Percentiles rank a stretch among this genome's conserved stretches.
Evolutionary conservation across 108 stramenopile genomes (phyloP).

Genomic region (Pseudonitzschia multiseries): DNA sequence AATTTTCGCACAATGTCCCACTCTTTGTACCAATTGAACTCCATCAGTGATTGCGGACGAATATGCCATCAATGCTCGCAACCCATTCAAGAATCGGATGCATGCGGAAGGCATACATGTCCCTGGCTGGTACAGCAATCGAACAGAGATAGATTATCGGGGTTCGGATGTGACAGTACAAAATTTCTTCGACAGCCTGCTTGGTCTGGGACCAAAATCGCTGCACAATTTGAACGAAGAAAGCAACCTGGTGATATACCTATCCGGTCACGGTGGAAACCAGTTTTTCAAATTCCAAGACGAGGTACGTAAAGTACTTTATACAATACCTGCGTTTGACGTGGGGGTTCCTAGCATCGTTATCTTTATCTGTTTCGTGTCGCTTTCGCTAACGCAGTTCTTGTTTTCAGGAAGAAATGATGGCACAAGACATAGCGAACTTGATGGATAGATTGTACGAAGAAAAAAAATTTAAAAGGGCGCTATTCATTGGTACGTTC

Average conservation of each 20-base stretch:
- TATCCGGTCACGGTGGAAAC: conserved; percentile 97
- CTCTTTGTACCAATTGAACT: background rate
- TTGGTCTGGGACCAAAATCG: conserved; percentile 48
- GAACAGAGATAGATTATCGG: conserved; percentile 87
- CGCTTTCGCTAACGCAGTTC: conserved; percentile 58
- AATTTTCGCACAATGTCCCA: too few species aligned
- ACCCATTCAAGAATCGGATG: conserved; percentile 66
- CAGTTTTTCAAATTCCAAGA: conserved; percentile 32
- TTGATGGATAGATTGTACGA: conserved; percentile 70
- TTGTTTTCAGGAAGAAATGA: conserved; percentile 85
- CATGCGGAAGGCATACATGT: conserved; percentile 42
- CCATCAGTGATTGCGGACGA: conserved; percentile 81
- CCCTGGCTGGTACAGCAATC: conserved; percentile 49
- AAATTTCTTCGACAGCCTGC: conserved; percentile 78
- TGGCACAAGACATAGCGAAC: conserved; percentile 68
- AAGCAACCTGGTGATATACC: conserved; percentile 79
- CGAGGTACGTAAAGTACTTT: background rate
- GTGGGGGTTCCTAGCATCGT: background rate
- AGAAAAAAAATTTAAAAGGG: conserved; percentile 54
- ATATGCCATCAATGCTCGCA: conserved; percentile 71
- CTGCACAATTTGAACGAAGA: conserved; percentile 33
- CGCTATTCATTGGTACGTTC: conserved; percentile 51
- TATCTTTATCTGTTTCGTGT: conserved; percentile 54
- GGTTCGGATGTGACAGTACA: conserved; percentile 94
- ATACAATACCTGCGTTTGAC: too few species aligned